Conservation (phyloP, 345 rosid genomes). For the Eucalyptus melliodora region DNA sequence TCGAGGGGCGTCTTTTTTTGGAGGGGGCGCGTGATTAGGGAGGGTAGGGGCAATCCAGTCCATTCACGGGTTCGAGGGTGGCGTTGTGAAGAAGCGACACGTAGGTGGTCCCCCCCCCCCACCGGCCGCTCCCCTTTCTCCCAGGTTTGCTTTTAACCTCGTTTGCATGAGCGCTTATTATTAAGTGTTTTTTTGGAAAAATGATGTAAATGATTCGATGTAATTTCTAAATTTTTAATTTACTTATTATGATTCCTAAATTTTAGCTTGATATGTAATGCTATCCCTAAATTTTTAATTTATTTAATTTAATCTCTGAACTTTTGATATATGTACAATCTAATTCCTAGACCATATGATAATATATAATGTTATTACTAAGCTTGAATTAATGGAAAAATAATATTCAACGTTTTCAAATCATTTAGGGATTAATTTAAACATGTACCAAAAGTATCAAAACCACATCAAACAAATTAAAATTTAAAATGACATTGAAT, state of each 20-base stretch:
- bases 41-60: neutral
- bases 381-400: no score
- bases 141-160: neutral
- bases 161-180: neutral
- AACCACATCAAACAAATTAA: no score
- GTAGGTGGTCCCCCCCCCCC: neutral
- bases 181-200: neutral
- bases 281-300: rapidly evolving
- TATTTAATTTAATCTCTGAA: rapidly evolving
- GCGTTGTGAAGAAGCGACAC: neutral
- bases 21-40: neutral
- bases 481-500: no score
- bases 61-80: neutral
- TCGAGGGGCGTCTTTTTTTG: neutral
- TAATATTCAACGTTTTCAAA: no score
- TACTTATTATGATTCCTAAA: no score
- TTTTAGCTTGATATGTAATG: rapidly evolving
- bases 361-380: no score
- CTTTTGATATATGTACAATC: no score
- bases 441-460: neutral
- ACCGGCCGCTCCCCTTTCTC: neutral
- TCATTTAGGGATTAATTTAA: no score
- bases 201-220: no score
- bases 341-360: rapidly evolving
- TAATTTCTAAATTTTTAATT: no score